Conservation (phyloP, 495 filamentous ascomycete genomes). For the Polyplosphaeria fusca region DNA sequence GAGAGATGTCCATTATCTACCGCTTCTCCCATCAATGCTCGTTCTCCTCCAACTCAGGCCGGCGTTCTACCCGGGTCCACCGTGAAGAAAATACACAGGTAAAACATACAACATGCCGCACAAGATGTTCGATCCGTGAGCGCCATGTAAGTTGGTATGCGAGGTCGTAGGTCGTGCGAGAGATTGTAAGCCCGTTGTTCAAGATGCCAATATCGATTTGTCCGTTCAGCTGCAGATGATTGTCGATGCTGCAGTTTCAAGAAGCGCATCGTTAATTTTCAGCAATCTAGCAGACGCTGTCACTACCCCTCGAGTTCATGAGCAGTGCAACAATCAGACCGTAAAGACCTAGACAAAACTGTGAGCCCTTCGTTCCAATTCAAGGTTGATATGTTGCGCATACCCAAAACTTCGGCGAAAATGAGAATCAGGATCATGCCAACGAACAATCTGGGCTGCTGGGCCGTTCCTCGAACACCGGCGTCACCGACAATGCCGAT, state of each 20-base stretch:
- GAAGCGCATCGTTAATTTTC: neutral
- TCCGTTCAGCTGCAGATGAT: conserved; percentile 6
- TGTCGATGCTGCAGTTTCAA: conserved; percentile 12
- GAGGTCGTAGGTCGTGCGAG: neutral
- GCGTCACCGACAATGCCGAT: conserved; percentile 99
- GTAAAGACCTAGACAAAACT: conserved; percentile 71
- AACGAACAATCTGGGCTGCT: conserved; percentile 96
- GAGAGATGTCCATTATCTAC: conserved; percentile 27
- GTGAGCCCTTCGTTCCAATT: too few relatives aligned
- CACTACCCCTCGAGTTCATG: conserved; percentile 72
- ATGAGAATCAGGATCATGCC: conserved; percentile 99
- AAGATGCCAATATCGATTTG: conserved; percentile 2
- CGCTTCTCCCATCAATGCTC: neutral
- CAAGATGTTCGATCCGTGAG: conserved; percentile 13
- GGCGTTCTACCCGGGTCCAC: neutral
- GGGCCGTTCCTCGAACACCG: conserved; percentile 96
- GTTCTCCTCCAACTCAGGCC: neutral
- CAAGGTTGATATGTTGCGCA: too few relatives aligned
- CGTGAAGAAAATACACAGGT: conserved; percentile 29
- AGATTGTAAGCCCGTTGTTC: neutral
- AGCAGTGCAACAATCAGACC: conserved; percentile 96
- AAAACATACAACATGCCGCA: conserved; percentile 31
- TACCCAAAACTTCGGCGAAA: conserved; percentile 99
- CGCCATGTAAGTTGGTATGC: conserved; percentile 16
- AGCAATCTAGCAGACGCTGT: neutral